Evolutionary conservation across 768 basidiomycete species (phyloP), one percentile per base, ranked within the genome.

Genomic region (Sporobolomyces pararoseus): DNA sequence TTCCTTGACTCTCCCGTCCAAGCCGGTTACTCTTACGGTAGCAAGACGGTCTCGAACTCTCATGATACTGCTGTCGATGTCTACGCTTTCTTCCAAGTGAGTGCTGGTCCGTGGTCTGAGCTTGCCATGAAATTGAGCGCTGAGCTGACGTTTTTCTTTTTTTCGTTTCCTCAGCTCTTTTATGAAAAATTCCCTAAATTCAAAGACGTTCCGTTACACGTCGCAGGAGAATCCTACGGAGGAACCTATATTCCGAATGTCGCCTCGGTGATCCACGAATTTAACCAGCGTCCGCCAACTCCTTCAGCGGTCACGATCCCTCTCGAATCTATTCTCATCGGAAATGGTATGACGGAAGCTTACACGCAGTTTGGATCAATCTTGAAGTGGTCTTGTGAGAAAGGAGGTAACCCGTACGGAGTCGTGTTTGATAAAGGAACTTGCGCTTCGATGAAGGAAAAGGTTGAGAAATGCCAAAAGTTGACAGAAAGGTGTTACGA

Each of bases 41-140:
- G 87, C 42, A 86, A 85, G 2, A 84, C 83, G 2, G 89, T 97
- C 58, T 84, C 86, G 79, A 90, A 84, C 52, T 89, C 87, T 63
- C 91, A 91, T 5, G 86, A 87, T 29, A 91, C 91, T 4, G 95
- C 90, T 25, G 84, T 89, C 79, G 94, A 98, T 68, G 91, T 99
- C 17, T 81, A 80, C 68, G 78, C 80, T 27, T 81, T 82, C 78
- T 75, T 81, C 67, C 65, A 64, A 35, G 55, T 58, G 12, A 47
- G 46, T 42, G 9, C 31, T n/a, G 12, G 23, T 7, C 59, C 29
- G 44, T 42, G 23, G 60, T 42, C 37, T 21, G 34, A 47, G 39
- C 73, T n/a, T 13, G n/a, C 6, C 46, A n/a, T n/a, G n/a, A n/a
- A n/a, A n/a, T n/a, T n/a, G 46, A 47, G 63, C n/a, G n/a, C n/a